phyloP scores from a whole-genome alignment of 2,329 filamentous ascomycete genomes.

The Trichoderma koningii region DNA sequence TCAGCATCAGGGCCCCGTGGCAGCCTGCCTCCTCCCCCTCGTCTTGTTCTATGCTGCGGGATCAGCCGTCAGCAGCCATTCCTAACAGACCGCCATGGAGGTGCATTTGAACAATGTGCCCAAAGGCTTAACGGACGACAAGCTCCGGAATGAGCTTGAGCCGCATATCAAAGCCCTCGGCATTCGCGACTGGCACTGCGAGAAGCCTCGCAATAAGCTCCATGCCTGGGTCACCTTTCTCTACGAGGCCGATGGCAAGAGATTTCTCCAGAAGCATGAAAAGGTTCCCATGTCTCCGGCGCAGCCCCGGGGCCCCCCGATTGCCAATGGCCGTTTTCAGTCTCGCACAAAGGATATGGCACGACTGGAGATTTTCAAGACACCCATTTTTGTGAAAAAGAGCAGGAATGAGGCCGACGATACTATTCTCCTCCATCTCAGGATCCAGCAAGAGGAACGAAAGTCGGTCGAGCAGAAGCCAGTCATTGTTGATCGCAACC shows the following conservation, averaged over 20 bases:
- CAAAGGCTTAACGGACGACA: constrained; percentile 41
- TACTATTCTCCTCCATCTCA: constrained; percentile 35
- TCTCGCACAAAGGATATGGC: constrained; percentile 27
- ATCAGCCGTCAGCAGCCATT: not conserved
- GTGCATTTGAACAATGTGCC: constrained; percentile 50
- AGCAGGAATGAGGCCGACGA: constrained; percentile 41
- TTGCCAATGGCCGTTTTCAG: not conserved
- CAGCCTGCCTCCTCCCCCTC: not conserved
- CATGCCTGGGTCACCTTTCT: constrained; percentile 50
- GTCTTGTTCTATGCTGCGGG: not conserved
- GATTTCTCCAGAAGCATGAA: constrained; percentile 48
- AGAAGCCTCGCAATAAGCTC: constrained; percentile 43
- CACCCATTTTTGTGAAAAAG: constrained; percentile 35
- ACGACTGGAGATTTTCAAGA: constrained; percentile 38
- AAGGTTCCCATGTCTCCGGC: not conserved
- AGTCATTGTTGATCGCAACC: constrained; percentile 19
- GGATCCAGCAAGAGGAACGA: constrained; percentile 35
- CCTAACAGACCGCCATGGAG: constrained; percentile 45
- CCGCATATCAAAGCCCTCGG: constrained; percentile 44
- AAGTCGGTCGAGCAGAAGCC: constrained; percentile 6
- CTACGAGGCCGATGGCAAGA: constrained; percentile 41
- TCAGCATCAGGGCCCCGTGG: not conserved
- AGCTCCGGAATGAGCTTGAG: constrained; percentile 44
- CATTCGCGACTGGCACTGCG: constrained; percentile 48
- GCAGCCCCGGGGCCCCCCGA: not conserved